These are phyloP conservation scores for Amanita exitialis DNA, from an alignment of 768 basidiomycete species.

Conservation along the genomic window DNA sequence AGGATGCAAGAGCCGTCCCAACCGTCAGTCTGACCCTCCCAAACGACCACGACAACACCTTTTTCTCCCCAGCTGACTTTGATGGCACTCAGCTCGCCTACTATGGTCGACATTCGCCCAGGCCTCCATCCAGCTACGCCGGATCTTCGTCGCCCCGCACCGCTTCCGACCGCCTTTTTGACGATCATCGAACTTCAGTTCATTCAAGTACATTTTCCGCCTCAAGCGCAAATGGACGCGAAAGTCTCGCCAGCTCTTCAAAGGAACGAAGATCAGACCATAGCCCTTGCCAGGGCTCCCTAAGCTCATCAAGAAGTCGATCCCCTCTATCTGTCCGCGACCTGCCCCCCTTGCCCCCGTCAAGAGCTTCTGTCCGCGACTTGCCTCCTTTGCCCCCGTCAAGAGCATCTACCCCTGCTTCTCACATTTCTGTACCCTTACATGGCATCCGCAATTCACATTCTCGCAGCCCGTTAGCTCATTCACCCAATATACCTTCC, in stretches of 20 bases:
- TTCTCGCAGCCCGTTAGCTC: background rate
- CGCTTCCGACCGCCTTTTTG: conserved; percentile 20
- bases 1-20: conserved; percentile 29
- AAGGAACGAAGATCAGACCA: conserved; percentile 16
- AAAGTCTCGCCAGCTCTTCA: conserved; percentile 13
- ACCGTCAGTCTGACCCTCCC: conserved; percentile 23
- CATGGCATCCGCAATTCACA: background rate
- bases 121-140: conserved; percentile 22
- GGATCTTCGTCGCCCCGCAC: conserved; percentile 21
- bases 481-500: background rate
- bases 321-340: conserved; percentile 15
- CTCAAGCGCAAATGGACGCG: conserved; percentile 15
- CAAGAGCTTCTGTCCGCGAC: conserved; percentile 14
- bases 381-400: conserved; percentile 24
- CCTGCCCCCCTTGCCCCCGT: conserved; percentile 25
- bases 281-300: conserved; percentile 19
- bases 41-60: conserved; percentile 17
- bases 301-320: conserved; percentile 22
- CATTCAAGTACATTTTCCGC: conserved; percentile 22
- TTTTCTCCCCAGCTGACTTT: conserved; percentile 15
- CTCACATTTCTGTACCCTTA: background rate
- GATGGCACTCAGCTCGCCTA: conserved; percentile 22
- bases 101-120: conserved; percentile 10
- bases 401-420: conserved; percentile 1
- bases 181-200: conserved; percentile 20